Evolutionary conservation across 345 rosid species (phyloP), one percentile per base, ranked within the genome.

Genomic region (Populus ilicifolia): DNA sequence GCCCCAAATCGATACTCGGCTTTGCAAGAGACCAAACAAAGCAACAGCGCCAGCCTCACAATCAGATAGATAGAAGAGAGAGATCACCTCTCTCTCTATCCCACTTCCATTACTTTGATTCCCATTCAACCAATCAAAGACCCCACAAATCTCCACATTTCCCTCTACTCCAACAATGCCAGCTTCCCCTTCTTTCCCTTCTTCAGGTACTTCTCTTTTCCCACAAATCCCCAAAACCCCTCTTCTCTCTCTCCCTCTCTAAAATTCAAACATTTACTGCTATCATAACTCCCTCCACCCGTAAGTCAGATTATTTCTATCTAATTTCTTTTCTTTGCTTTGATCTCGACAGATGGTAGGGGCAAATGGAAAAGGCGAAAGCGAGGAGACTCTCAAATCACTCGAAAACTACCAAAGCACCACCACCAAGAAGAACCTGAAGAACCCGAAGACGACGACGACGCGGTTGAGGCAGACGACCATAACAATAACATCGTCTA

Each of bases 331-430:
- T 29, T 30, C 10, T 30, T 30, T 71, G 41, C 44, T 71, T 52
- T 4, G 38, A 35, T 72, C 14, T 73, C 59, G 23, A 75, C 87
- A 89, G 97, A 92, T 80, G 88, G 88, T 33, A 86, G 94, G 30
- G 93, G 93, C 73, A 91, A 85, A 85, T 93, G 98, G 98, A 93
- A 91, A 87, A 81, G 93, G 84, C 84, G 91, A 73, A 89, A 85
- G 89, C 84, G 96, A 72, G 96, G 96, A 72, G 96, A 91, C 38
- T 79, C 88, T 59, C 87, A 75, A 73, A 69, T 69, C 68, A 61
- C 80, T 48, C 89, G 93, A 76, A 92, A 76, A 50, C 78, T 48
- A 12, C 75, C n/a, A 2, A 64, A 87, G 20, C 79, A 75, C 77
- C 88, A 87, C 76, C 93, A 82, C 62, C 87, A 87, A 1, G 75